These are phyloP conservation scores for Aspergillus floridensis DNA, from an alignment of 2,329 filamentous ascomycete genomes.

Conservation along the genomic window DNA sequence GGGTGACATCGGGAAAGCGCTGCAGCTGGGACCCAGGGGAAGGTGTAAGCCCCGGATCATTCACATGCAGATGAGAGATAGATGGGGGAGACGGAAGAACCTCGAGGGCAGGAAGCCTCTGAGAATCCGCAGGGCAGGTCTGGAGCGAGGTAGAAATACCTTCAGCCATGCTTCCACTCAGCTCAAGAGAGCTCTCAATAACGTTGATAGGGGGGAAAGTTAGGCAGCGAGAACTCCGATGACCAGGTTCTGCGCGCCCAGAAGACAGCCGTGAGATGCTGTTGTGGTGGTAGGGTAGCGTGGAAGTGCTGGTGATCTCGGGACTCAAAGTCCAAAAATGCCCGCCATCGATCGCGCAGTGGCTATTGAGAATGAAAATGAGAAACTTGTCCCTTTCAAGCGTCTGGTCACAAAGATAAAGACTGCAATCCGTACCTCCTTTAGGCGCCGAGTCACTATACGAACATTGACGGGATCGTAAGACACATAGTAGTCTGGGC, in stretches of 20 bases:
- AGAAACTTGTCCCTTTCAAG: background rate
- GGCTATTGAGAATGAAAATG: background rate
- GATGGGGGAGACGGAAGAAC: constrained; percentile 20
- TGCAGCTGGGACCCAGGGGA: constrained; percentile 37
- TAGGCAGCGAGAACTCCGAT: background rate
- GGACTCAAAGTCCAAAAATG: background rate
- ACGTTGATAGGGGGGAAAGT: background rate
- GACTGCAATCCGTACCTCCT: background rate
- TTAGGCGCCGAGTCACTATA: background rate
- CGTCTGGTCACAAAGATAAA: background rate
- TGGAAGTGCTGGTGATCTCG: background rate
- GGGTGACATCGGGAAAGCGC: constrained; percentile 14
- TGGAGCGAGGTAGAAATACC: constrained; percentile 40
- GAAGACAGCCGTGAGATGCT: background rate
- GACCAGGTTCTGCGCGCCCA: background rate
- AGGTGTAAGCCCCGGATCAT: constrained; percentile 46
- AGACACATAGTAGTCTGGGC: background rate
- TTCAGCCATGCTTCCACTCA: constrained; percentile 33
- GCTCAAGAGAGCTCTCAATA: constrained; percentile 10
- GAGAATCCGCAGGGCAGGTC: constrained; percentile 21
- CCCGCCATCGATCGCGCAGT: background rate
- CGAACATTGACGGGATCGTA: background rate
- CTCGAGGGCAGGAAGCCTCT: constrained; percentile 20
- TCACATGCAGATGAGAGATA: constrained; percentile 25
- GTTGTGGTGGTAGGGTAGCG: background rate